Percentiles rank a stretch among this genome's conserved stretches.
These are phyloP conservation scores for Podaxis sp. DNA, from an alignment of 768 basidiomycete genomes.

Conservation along the genomic window DNA sequence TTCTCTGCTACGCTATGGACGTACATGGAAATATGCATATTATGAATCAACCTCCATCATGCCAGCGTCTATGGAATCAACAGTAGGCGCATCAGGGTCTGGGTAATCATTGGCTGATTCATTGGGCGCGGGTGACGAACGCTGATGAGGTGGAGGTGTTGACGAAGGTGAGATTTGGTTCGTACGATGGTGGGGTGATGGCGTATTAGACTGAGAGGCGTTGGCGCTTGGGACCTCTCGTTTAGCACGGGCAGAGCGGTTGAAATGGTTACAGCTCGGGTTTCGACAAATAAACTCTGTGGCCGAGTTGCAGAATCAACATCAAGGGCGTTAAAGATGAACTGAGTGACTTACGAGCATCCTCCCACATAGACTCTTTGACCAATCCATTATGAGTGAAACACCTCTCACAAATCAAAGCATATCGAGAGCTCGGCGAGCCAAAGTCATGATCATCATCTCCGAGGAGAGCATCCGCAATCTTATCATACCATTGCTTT, in stretches of 20 bases:
- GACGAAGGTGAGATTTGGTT: neutral
- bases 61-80: conserved; percentile 10
- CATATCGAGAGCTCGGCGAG: conserved; percentile 59
- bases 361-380: conserved; percentile 77
- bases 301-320: neutral
- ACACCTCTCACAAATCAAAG: conserved; percentile 86
- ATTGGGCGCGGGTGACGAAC: neutral
- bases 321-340: neutral
- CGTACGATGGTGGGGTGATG: neutral
- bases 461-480: conserved; percentile 84
- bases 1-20: neutral
- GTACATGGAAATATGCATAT: neutral
- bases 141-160: neutral
- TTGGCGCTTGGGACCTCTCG: conserved; percentile 21
- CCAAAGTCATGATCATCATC: conserved; percentile 56
- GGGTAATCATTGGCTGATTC: neutral
- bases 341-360: conserved; percentile 61
- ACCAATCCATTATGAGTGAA: conserved; percentile 89
- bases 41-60: conserved; percentile 12
- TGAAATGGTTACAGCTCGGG: conserved; percentile 81
- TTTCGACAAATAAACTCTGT: conserved; percentile 11
- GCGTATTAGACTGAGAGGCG: conserved; percentile 9
- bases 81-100: conserved; percentile 12
- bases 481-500: conserved; percentile 83
- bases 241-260: conserved; percentile 46